Evolutionary conservation across 768 basidiomycete genomes (phyloP), one percentile per base, ranked within the genome.

Genomic region (Megacollybia marginata): DNA sequence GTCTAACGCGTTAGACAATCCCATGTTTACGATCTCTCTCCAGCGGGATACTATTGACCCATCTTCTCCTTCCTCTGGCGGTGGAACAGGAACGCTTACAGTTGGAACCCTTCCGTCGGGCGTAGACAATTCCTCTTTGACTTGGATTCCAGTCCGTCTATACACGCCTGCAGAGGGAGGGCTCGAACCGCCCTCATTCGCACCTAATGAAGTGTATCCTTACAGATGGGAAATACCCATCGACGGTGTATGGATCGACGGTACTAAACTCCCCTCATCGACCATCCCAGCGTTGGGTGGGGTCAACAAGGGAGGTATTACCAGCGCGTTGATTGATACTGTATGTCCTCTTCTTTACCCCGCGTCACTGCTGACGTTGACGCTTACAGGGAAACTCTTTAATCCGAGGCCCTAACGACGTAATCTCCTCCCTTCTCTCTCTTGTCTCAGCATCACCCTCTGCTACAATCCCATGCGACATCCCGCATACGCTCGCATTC

Each of bases 151-250:
- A 6, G 76, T 87, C 20, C 75, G 83, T 5, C 61, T 72, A 9
- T 88, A 88, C 61, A 60, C 65, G 0, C 53, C 66, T 1, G 60
- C 61, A 4, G 72, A 85, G 46, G 83, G 82, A 18, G 85, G 85
- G 4, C 57, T 85, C 48, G 57, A 57, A 1, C 63, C 83, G 0
- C 76, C 82, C 2, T 59, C 65, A 9, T 79, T 76, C 54, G 77
- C 80, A 38, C 73, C 79, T n/a, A 61, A 72, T 38, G 83, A 87
- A 70, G 80, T 81, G 48, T 33, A 2, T 16, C 18, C 35, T 51
- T 69, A 68, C 51, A 71, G 73, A 9, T 87, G 85, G 85, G 85
- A 88, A 59, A 73, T 86, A 23, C 73, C 78, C 4, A 56, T 87
- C 5, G 84, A 84, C 42, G 79, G 72, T 42, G 82, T 87, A 8